Base-by-base conservation (phyloP, 352 stramenopile genomes). In the Phytophthora cajani region DNA sequence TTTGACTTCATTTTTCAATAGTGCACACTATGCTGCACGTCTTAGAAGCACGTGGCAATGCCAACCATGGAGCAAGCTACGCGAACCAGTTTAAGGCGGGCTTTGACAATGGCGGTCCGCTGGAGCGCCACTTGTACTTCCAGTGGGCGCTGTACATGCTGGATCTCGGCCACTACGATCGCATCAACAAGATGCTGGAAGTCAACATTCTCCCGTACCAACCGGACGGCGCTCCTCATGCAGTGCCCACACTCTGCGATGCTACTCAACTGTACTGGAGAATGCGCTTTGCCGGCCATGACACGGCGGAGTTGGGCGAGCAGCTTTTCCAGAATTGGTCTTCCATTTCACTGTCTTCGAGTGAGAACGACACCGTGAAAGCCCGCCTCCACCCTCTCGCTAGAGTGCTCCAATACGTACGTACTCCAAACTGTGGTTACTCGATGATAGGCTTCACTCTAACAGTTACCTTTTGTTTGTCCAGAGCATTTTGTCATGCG, bases 221-320 rank as follows among this genome's bases (percentile, higher is more conserved):
- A 30, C 62, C 57, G 5, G 69, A 91, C 8, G 75, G 57, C n/a
- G 50, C 61, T 19, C 57, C 62, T 7, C 82, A 94, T 63, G 80
- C 86, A 8, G 72, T 87, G 14, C 74, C 69, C 5, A 86, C 79
- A n/a, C 65, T 95, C 14, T 82, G 80, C 38, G 86, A 96, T 27
- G 83, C 81, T 1, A 95, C 86, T 9, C 89, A 96, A 65, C 73
- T 96, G 25, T 95, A 90, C 60, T 96, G 89, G 89, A 88, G 89
- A 38, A 74, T 96, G 36, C 84, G 88, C 11, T 93, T 96, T 62
- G 87, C 85, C 9, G 85, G 82, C 5, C 76, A 93, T 23, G 82
- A 93, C 47, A 81, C 77, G 1, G 62, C 58, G 5, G 72, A 87
- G 51, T 61, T 93, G 59, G 76, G 81, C 21, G 69, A 91, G n/a